Evolutionary conservation across 2,329 filamentous ascomycete species (phyloP), one percentile per base, ranked within the genome.

Genomic region (Colletotrichum sp.): DNA sequence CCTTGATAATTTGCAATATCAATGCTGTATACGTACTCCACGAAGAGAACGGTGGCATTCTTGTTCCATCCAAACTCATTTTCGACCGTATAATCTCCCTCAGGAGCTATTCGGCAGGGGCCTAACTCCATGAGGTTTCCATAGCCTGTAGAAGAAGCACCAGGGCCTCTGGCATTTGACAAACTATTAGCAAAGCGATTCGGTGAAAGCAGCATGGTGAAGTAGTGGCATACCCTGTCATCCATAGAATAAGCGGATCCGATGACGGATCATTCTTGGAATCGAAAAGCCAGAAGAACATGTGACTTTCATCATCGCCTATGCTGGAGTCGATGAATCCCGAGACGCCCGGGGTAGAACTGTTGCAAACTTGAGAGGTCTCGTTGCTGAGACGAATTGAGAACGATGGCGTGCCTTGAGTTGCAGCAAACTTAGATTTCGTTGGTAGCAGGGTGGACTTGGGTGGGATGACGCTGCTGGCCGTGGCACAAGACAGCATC

Each of bases 241-340:
- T 32, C 69, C 69, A 71, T 2, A 71, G 43, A 36, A 71, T 60
- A 4, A 66, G 24, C 10, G 69, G 60, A 21, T 71, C 69, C 26
- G 60, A 28, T 2, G n/a, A 32, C 18, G 43, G 18, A 26, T 55
- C 26, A 21, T 57, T 34, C 43, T 71, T 71, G 30, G 38, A 57
- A 12, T 66, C 69, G 24, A 65, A 64, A 9, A 71, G 69, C 69
- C 69, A 71, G 30, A 71, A 71, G 28, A 71, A 71, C 48, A 68
- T 15, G 21, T 68, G 66, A 16, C 28, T 71, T 13, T 64, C 43
- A n/a, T 34, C 48, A n/a, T 64, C 58, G 8, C 30, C 69, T 8
- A 36, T n/a, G 6, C 1, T 30, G 9, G 38, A 36, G 5, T 71
- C 58, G 1, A 71, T n/a, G 16, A 65, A 58, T 28, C 55, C 55